These are phyloP conservation scores for Eucalyptus polybractea DNA, from an alignment of 345 rosid genomes.

Conservation along the genomic window DNA sequence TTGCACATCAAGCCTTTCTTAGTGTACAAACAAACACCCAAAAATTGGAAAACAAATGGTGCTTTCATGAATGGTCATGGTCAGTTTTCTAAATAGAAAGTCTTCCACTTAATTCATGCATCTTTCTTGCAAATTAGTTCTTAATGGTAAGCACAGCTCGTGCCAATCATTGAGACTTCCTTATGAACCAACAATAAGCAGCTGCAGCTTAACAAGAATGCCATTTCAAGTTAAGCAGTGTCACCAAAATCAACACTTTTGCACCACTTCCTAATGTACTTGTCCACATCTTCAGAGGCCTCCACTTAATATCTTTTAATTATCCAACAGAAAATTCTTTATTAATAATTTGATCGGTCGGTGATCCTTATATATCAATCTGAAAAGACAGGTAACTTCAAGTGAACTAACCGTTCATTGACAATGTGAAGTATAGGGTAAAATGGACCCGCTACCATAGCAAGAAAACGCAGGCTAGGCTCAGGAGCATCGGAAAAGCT, in stretches of 20 bases:
- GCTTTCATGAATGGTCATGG: not conserved
- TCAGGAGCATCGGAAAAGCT: slow-evolving; percentile 52
- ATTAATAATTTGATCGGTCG: not conserved
- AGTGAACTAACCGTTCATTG: slow-evolving; percentile 48
- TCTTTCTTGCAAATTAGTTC: not conserved
- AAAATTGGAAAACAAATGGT: not conserved
- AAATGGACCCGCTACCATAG: slow-evolving; percentile 71
- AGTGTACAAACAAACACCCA: not conserved
- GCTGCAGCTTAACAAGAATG: not conserved
- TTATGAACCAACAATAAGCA: not conserved
- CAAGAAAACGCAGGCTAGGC: slow-evolving; percentile 46
- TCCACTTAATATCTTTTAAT: not conserved
- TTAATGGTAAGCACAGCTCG: not conserved
- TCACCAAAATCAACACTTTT: not conserved
- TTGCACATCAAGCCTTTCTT: not conserved
- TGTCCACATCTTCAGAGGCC: not conserved
- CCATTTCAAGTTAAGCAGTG: not conserved
- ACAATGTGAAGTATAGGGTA: slow-evolving; percentile 59
- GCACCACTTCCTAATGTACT: not conserved
- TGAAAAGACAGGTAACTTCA: not conserved
- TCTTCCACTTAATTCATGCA: not conserved
- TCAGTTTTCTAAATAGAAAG: not conserved
- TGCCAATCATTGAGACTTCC: not conserved
- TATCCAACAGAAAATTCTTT: not conserved
- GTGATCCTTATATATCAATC: not conserved